phyloP scores from a whole-genome alignment of 768 basidiomycete species.

The Rhodotorula toruloides region DNA sequence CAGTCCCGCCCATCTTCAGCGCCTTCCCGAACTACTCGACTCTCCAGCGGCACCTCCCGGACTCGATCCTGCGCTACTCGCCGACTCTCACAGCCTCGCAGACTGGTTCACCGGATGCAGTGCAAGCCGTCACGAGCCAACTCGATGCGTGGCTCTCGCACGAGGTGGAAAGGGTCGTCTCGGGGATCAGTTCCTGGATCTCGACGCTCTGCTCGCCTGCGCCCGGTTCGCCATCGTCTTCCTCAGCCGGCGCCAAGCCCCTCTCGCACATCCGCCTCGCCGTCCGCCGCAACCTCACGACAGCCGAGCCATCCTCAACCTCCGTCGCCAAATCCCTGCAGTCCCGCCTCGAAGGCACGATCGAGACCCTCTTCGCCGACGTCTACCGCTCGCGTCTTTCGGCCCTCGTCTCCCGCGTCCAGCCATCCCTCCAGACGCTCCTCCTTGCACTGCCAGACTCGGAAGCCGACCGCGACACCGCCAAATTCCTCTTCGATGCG shows the following conservation, averaged over 20 bases:
- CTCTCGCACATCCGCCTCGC: slow-evolving; percentile 14
- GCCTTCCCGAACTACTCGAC: slow-evolving; percentile 39
- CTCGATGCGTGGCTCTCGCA: too few relatives aligned
- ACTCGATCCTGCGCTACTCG: slow-evolving; percentile 31
- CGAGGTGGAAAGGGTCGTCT: slow-evolving; percentile 14
- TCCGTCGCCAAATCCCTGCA: background rate
- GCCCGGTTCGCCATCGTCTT: background rate
- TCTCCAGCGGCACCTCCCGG: slow-evolving; percentile 37
- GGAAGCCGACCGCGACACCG: slow-evolving; percentile 14
- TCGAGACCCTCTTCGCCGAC: slow-evolving; percentile 18
- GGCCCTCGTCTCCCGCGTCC: slow-evolving; percentile 11
- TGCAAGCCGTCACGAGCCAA: background rate
- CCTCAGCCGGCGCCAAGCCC: background rate
- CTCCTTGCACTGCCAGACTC: slow-evolving; percentile 7
- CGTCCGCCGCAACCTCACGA: background rate
- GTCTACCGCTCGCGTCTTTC: slow-evolving; percentile 29
- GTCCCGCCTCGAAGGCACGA: background rate
- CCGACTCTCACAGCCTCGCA: slow-evolving; percentile 24
- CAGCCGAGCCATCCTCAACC: background rate
- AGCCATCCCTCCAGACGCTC: slow-evolving; percentile 11
- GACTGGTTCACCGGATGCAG: background rate
- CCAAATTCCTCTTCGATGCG: slow-evolving; percentile 28
- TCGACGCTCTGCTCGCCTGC: slow-evolving; percentile 9
- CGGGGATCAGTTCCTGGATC: slow-evolving; percentile 17
- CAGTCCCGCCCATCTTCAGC: slow-evolving; percentile 32